phyloP scores from a whole-genome alignment of 208 protist species.

The Strigomonas galati region DNA sequence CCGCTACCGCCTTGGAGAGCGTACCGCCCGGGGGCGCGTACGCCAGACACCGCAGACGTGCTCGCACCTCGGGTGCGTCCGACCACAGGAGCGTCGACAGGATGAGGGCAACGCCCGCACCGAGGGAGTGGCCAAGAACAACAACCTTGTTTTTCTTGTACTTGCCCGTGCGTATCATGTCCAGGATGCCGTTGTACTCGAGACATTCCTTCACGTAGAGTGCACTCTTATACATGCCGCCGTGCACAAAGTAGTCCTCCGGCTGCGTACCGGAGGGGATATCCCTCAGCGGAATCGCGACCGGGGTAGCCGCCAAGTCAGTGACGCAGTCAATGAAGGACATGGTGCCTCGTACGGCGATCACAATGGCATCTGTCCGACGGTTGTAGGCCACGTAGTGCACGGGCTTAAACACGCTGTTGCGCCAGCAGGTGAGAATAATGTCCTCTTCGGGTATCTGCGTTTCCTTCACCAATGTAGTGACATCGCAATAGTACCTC shows the following conservation, averaged over 20 bases:
- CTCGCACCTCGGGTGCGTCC: slow-evolving; percentile 32
- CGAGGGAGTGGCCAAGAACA: slow-evolving; percentile 85
- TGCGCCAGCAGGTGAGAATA: slow-evolving; percentile 68
- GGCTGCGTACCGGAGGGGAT: slow-evolving; percentile 9
- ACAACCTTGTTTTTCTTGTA: slow-evolving; percentile 44
- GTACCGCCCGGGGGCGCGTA: slow-evolving; percentile 79
- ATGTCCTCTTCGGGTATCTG: slow-evolving; percentile 56
- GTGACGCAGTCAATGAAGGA: slow-evolving; percentile 82
- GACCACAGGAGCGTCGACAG: slow-evolving; percentile 66
- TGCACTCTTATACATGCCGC: slow-evolving; percentile 69
- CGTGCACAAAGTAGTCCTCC: slow-evolving; percentile 76
- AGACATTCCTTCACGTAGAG: slow-evolving; percentile 55
- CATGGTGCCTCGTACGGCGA: slow-evolving; percentile 88
- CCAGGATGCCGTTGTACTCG: slow-evolving; percentile 56
- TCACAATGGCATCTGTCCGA: slow-evolving; percentile 47
- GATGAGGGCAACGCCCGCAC: slow-evolving; percentile 73
- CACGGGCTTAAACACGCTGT: slow-evolving; percentile 64
- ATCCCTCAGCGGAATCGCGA: slow-evolving; percentile 31
- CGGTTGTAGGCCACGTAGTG: slow-evolving; percentile 75
- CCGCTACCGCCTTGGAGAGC: slow-evolving; percentile 59
- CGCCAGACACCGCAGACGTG: slow-evolving; percentile 65
- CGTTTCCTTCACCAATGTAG: slow-evolving; percentile 56
- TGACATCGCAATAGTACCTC: slow-evolving; percentile 58
- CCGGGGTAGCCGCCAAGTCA: slow-evolving; percentile 61
- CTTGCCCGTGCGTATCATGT: slow-evolving; percentile 34